Conservation (phyloP, 192 early-diverging fungal genomes). For the Mortierella antarctica region DNA sequence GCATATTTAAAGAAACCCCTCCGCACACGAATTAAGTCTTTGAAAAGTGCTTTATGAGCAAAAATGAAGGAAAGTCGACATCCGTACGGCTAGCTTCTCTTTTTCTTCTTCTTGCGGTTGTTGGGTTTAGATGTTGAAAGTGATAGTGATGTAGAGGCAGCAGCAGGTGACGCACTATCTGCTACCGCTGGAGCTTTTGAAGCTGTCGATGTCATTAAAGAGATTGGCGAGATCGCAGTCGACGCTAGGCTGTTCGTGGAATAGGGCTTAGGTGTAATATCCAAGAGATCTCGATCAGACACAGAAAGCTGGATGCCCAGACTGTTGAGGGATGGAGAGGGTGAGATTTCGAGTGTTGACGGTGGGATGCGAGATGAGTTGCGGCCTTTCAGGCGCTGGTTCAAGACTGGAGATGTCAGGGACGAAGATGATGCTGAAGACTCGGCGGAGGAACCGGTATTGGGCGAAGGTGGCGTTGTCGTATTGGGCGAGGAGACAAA, state of each 20-base stretch:
- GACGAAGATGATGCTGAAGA: slow-evolving; percentile 20
- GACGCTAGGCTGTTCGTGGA: too few relatives aligned
- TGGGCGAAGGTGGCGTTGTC: slow-evolving; percentile 44
- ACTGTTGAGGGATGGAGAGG: too few relatives aligned
- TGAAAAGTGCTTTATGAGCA: not conserved
- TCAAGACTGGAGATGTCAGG: slow-evolving; percentile 24
- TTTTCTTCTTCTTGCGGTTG: not conserved
- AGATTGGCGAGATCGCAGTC: too few relatives aligned
- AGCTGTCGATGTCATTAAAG: too few relatives aligned
- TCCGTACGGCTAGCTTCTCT: too few relatives aligned
- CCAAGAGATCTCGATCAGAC: too few relatives aligned
- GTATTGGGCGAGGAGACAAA: slow-evolving; percentile 53
- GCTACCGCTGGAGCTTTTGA: not conserved
- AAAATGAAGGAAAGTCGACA: not conserved
- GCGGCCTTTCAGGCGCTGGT: slow-evolving; percentile 10
- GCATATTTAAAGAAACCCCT: too few relatives aligned
- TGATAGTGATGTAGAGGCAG: not conserved
- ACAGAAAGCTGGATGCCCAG: too few relatives aligned
- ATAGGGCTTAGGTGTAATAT: too few relatives aligned
- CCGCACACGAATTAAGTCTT: not conserved
- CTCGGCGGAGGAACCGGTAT: slow-evolving; percentile 15
- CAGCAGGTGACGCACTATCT: not conserved
- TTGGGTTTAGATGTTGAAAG: not conserved
- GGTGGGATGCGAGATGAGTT: too few relatives aligned
- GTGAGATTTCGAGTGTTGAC: too few relatives aligned